Evolutionary conservation across 2,329 filamentous ascomycete genomes (phyloP).

Genomic region (Colletotrichum sp.): DNA sequence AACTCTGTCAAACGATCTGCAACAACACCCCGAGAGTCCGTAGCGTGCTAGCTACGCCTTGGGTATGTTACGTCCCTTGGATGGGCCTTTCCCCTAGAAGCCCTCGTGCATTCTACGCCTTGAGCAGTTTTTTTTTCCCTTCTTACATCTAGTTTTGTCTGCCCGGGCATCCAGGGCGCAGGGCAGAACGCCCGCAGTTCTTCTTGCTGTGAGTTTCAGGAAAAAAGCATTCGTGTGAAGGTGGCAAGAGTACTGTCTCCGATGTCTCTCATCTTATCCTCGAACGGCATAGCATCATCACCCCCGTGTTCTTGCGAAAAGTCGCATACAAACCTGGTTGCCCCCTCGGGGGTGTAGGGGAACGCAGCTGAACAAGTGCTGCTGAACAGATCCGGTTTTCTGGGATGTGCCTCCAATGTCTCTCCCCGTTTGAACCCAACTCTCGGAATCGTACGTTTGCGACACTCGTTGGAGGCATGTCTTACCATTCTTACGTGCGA

Average conservation of each 20-base stretch:
- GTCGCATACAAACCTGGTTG: background rate
- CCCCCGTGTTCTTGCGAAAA: background rate
- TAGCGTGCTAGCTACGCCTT: background rate
- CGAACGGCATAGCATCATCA: background rate
- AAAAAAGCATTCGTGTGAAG: background rate
- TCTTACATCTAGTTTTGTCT: background rate
- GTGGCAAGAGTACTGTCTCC: background rate
- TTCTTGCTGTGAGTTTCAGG: background rate
- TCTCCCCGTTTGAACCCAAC: conserved; percentile 2
- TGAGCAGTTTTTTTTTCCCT: background rate
- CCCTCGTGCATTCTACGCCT: background rate
- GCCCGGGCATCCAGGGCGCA: background rate
- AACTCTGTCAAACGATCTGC: background rate
- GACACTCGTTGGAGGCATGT: background rate
- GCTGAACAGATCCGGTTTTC: background rate
- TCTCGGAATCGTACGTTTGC: conserved; percentile 3
- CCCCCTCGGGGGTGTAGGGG: background rate
- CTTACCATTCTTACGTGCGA: conserved; percentile 4
- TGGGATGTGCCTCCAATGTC: background rate
- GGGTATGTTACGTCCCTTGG: background rate
- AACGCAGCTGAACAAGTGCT: background rate
- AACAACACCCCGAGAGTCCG: conserved; percentile 5
- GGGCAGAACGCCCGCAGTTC: background rate
- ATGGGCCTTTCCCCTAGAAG: background rate
- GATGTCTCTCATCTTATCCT: conserved; percentile 2